phyloP scores from a whole-genome alignment of 805 yeast species.

The Ogataea allantospora region DNA sequence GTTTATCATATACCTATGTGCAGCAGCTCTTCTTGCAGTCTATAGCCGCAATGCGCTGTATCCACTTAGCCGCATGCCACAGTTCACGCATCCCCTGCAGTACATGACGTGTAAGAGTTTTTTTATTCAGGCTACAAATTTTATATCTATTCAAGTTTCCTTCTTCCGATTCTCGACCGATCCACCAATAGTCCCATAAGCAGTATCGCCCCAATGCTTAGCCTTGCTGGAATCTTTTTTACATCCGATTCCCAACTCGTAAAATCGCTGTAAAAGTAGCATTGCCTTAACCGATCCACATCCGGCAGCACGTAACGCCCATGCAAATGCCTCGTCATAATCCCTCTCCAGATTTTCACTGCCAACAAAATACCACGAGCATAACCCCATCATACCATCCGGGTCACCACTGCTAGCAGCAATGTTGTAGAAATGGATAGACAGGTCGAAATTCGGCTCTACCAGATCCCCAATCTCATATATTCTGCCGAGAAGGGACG shows the following conservation, averaged over 20 bases:
- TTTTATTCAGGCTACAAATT: background rate
- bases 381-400: constrained; percentile 85
- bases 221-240: constrained; percentile 55
- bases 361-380: constrained; percentile 97
- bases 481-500: constrained; percentile 73
- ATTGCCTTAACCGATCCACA: constrained; percentile 78
- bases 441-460: constrained; percentile 75
- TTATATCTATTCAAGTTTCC: background rate
- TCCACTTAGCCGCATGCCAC: constrained; percentile 1
- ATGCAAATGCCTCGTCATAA: constrained; percentile 84
- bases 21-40: background rate
- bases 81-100: background rate
- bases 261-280: constrained; percentile 78
- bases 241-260: constrained; percentile 87
- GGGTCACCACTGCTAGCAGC: constrained; percentile 90
- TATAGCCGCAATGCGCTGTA: background rate
- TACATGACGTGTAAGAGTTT: too few species aligned
- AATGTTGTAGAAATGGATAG: constrained; percentile 88
- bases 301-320: constrained; percentile 88
- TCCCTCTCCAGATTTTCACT: constrained; percentile 81
- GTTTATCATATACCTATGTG: constrained; percentile 3
- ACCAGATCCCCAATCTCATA: constrained; percentile 81
- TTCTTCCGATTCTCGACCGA: background rate
- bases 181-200: constrained; percentile 29
- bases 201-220: constrained; percentile 70